These are phyloP conservation scores for Aspergillus sclerotiicarbonarius DNA, from an alignment of 495 filamentous ascomycete genomes.

Conservation along the genomic window DNA sequence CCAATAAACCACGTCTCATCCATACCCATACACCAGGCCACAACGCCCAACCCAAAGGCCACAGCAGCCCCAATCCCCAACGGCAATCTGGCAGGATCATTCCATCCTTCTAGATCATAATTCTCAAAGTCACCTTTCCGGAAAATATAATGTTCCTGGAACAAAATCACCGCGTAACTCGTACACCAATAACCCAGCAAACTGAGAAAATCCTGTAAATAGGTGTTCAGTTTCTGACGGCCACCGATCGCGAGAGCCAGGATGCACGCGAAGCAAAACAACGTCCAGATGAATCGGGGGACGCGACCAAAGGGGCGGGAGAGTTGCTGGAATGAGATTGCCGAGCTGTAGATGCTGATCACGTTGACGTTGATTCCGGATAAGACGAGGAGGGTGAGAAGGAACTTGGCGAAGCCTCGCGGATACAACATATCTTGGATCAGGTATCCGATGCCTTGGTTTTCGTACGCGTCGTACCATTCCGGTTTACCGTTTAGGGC, in stretches of 20 bases:
- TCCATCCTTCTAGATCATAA: constrained; percentile 10
- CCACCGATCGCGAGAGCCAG: constrained; percentile 1
- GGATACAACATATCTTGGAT: constrained; percentile 11
- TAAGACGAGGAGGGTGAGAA: constrained; percentile 6
- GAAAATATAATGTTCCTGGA: constrained; percentile 56
- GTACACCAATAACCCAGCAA: constrained; percentile 56
- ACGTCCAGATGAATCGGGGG: constrained; percentile 3
- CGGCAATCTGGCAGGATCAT: constrained; percentile 8
- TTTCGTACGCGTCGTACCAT: constrained; percentile 2
- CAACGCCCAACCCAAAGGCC: background rate
- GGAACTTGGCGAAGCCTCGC: constrained; percentile 8
- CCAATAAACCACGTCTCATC: constrained; percentile 33
- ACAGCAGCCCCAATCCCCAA: background rate
- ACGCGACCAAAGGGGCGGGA: constrained; percentile 5
- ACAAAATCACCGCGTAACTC: constrained; percentile 50
- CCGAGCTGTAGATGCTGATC: constrained; percentile 10
- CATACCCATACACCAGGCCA: constrained; percentile 11
- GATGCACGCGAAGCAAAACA: constrained; percentile 9
- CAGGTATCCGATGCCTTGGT: constrained; percentile 7
- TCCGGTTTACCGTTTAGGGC: constrained; percentile 5
- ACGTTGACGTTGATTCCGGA: constrained; percentile 11
- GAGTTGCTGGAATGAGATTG: constrained; percentile 10
- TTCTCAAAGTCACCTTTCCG: constrained; percentile 26
- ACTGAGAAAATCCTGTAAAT: constrained; percentile 46
- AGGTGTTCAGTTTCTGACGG: constrained; percentile 3